Evolutionary conservation across 768 basidiomycete species (phyloP), one percentile per base, ranked within the genome.

Genomic region (Xerocomus brunneocitrinus): DNA sequence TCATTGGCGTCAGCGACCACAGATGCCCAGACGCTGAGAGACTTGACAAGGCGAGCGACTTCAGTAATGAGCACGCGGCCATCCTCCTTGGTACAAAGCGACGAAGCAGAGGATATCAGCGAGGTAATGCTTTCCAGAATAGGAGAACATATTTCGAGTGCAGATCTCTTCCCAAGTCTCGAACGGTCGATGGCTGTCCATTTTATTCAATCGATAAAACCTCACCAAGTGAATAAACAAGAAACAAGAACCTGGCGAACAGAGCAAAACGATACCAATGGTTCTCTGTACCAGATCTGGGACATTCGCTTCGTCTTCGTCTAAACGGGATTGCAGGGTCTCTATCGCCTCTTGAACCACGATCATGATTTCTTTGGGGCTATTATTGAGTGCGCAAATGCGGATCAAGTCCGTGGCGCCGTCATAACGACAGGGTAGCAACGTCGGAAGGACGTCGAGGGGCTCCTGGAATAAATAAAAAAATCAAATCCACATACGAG

Each of bases 301-400:
- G 7, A 40, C 51, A 12, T 60, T 52, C 1, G 34, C 42, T 10
- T 58, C 62, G 12, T 59, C 58, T 24, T 50, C 48, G 49, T 61
- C 49, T 36, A 53, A 25, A 49, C 14, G 39, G 4, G 44, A 49
- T 25, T 62, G 57, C 22, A 78, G 43, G 27, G 50, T 52, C 55
- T 76, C 78, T 30, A 72, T 50, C 6, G 57, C 58, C 57, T 76
- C 78, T 47, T 77, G 74, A 16, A 70, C 43, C 2, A 73, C 73
- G 46, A 79, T 71, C 38, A 76, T 47, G 24, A 73, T 55, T 58
- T 79, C 77, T 53, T 78, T 79, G 0, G 72, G 68, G 48, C 67
- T 78, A 13, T 58, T 59, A 3, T 62, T 47, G 36, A 56, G 45
- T 3, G 67, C 67, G 27, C 76, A 67, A 13, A 61, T 24, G n/a